Conservation (phyloP, 2,329 filamentous ascomycete species). For the Pseudogymnoascus sp. region DNA sequence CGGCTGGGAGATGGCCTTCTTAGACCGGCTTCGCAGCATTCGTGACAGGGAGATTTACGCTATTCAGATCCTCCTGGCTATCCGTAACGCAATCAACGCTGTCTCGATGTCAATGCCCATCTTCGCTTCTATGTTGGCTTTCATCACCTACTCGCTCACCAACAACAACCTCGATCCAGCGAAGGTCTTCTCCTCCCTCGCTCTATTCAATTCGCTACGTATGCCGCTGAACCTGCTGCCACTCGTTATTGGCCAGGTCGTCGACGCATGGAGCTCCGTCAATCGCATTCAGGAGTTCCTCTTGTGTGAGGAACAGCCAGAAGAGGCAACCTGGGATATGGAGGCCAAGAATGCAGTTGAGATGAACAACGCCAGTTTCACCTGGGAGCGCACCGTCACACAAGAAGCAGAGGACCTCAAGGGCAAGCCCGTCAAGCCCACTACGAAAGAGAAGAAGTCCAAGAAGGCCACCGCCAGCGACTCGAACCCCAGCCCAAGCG, state of each 20-base stretch:
- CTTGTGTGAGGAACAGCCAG: conserved; percentile 73
- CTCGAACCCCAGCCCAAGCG: conserved; percentile 25
- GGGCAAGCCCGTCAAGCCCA: conserved; percentile 36
- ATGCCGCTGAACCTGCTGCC: conserved; percentile 86
- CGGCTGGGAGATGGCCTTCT: conserved; percentile 86
- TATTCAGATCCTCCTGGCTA: conserved; percentile 74
- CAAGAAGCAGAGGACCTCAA: conserved; percentile 42
- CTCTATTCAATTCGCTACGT: conserved; percentile 84
- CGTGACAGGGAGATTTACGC: conserved; percentile 69
- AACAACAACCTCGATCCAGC: conserved; percentile 64
- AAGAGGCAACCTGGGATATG: conserved; percentile 52
- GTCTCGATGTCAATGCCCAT: conserved; percentile 62
- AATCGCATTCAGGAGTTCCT: conserved; percentile 84
- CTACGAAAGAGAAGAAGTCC: conserved; percentile 30
- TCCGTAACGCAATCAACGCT: conserved; percentile 60
- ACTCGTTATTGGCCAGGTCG: conserved; percentile 78
- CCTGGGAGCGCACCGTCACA: conserved; percentile 68
- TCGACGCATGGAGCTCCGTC: conserved; percentile 81
- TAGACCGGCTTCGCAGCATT: conserved; percentile 67
- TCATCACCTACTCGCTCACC: conserved; percentile 68
- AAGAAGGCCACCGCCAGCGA: not conserved
- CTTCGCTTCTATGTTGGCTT: conserved; percentile 91
- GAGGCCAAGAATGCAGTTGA: conserved; percentile 64
- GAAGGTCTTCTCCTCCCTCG: conserved; percentile 83
- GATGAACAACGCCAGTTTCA: conserved; percentile 68